These are phyloP conservation scores for Penicillium frequentans DNA, from an alignment of 2,329 filamentous ascomycete genomes.

Conservation along the genomic window DNA sequence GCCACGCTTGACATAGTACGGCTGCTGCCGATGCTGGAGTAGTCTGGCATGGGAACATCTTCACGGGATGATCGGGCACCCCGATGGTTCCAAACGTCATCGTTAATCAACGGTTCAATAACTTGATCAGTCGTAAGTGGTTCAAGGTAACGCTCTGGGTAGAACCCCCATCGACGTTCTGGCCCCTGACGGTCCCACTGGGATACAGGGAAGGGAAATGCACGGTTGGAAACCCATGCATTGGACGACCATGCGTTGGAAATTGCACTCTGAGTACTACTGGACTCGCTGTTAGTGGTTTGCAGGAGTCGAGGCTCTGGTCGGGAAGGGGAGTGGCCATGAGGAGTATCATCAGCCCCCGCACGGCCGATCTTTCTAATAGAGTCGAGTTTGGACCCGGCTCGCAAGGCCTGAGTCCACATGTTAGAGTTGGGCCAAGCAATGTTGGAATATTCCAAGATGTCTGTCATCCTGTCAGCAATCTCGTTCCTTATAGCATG, in stretches of 20 bases:
- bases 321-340: slow-evolving; percentile 63
- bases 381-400: slow-evolving; percentile 36
- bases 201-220: slow-evolving; percentile 30
- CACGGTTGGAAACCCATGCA: slow-evolving; percentile 28
- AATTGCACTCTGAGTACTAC: neutral
- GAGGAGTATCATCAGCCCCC: slow-evolving; percentile 52
- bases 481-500: neutral
- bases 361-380: slow-evolving; percentile 38
- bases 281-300: slow-evolving; percentile 1
- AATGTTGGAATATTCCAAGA: slow-evolving; percentile 71
- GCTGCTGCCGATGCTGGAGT: slow-evolving; percentile 43
- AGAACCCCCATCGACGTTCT: slow-evolving; percentile 28
- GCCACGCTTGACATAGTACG: slow-evolving; percentile 43
- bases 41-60: slow-evolving; percentile 53
- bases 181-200: slow-evolving; percentile 24
- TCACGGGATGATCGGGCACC: slow-evolving; percentile 41
- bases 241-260: slow-evolving; percentile 28
- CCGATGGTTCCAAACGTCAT: slow-evolving; percentile 28
- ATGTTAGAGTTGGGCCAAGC: slow-evolving; percentile 76
- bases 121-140: slow-evolving; percentile 42
- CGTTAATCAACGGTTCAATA: slow-evolving; percentile 36
- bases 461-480: slow-evolving; percentile 50
- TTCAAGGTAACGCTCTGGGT: slow-evolving; percentile 18
- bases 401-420: slow-evolving; percentile 57
- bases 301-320: slow-evolving; percentile 23